A percentile compares a stretch with the other conserved stretches of the same genome.
Evolutionary conservation across 164 flowering plant species (phyloP).

Genomic region (Tetracentron sinense): DNA sequence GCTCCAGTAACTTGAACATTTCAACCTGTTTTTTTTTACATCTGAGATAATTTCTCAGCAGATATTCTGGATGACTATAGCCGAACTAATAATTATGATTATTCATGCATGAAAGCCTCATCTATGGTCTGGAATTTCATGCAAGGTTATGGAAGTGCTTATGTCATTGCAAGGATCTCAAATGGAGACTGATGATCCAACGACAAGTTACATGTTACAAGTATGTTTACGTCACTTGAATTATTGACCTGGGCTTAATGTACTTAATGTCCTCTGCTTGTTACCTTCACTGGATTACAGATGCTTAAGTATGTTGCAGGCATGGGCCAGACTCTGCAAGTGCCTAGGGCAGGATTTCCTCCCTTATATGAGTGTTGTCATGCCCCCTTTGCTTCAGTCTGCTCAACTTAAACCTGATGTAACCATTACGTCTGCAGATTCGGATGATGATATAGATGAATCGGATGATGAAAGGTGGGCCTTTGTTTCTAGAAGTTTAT

Average conservation of each 20-base stretch:
- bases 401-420: constrained; percentile 98
- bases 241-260: neutral
- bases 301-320: constrained; percentile 41
- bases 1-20: neutral
- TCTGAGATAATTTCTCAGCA: neutral
- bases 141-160: constrained; percentile 96
- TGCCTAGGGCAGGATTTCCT: constrained; percentile 98
- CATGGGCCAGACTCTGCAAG: constrained; percentile 98
- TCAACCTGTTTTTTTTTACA: neutral
- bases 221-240: constrained; percentile 28
- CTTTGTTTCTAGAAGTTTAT: neutral
- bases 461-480: constrained; percentile 91
- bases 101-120: neutral
- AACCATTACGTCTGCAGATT: constrained; percentile 93
- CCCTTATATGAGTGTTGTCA: constrained; percentile 95
- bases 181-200: constrained; percentile 97
- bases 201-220: constrained; percentile 97
- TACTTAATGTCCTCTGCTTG: neutral
- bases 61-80: too few species aligned
- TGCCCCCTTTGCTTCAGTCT: constrained; percentile 93
- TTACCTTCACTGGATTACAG: neutral
- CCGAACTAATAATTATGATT: neutral
- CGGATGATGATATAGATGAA: constrained; percentile 80
- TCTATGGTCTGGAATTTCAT: constrained; percentile 9
- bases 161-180: constrained; percentile 96